Conservation (phyloP, 352 stramenopile species). For the Phytophthora nicotianae region DNA sequence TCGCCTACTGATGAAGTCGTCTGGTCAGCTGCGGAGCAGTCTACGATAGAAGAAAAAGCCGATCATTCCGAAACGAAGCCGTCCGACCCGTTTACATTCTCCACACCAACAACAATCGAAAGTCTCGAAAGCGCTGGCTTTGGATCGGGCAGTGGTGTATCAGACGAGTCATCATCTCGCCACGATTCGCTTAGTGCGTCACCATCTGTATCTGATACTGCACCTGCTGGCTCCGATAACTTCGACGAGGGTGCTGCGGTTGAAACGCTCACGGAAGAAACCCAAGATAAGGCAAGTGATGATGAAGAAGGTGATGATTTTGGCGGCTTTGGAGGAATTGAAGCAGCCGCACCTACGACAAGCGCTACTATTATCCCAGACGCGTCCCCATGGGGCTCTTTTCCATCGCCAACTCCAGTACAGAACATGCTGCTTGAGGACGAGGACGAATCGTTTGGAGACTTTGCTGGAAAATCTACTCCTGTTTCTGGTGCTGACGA, state of each 20-base stretch:
- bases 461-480: slow-evolving; percentile 11
- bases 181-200: slow-evolving; percentile 9
- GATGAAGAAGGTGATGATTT: slow-evolving; percentile 42
- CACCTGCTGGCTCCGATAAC: background rate
- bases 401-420: slow-evolving; percentile 9
- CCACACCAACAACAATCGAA: background rate
- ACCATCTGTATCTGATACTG: background rate
- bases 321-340: slow-evolving; percentile 43
- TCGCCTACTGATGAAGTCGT: slow-evolving; percentile 3
- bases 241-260: slow-evolving; percentile 1
- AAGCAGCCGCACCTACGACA: slow-evolving; percentile 1
- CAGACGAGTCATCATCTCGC: slow-evolving; percentile 1
- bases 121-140: background rate
- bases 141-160: background rate
- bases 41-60: background rate
- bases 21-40: slow-evolving; percentile 10
- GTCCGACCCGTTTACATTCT: background rate
- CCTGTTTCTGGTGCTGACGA: slow-evolving; percentile 21
- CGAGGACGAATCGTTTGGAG: slow-evolving; percentile 13
- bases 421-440: slow-evolving; percentile 20
- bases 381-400: slow-evolving; percentile 18
- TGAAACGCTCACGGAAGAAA: slow-evolving; percentile 1
- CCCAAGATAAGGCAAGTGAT: background rate
- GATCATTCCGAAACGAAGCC: slow-evolving; percentile 4
- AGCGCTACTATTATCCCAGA: slow-evolving; percentile 10